These are phyloP conservation scores for Argentina anserina DNA, from an alignment of 306 rosid genomes.

Conservation along the genomic window DNA sequence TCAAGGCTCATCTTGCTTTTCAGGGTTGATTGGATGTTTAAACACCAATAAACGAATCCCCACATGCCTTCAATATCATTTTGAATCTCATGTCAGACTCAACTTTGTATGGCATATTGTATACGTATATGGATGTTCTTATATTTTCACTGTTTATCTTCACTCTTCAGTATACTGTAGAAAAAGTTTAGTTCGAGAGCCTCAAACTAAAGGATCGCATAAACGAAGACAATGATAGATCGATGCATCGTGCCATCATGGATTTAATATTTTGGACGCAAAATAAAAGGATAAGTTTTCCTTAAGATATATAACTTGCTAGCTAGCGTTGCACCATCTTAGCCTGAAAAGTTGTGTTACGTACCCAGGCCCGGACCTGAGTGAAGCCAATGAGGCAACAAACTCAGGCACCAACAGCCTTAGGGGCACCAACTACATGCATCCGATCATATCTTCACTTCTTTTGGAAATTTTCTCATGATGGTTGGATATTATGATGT, in stretches of 20 bases:
- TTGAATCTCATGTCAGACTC: background rate
- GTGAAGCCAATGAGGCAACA: no score
- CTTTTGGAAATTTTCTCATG: no score
- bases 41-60: background rate
- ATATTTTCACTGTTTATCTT: background rate
- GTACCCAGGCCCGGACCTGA: no score
- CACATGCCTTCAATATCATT: slow-evolving; percentile 3
- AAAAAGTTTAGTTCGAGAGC: background rate
- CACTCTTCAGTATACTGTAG: background rate
- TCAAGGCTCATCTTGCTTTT: background rate
- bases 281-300: background rate
- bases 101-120: background rate
- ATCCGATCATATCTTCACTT: no score
- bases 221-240: background rate
- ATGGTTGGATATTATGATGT: no score
- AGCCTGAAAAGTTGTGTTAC: background rate
- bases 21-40: background rate
- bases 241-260: background rate
- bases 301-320: background rate
- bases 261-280: background rate
- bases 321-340: background rate
- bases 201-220: background rate
- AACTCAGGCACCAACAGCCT: no score
- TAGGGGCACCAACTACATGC: no score
- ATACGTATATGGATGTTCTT: background rate